These are phyloP conservation scores for Plasmodium ovale DNA, from an alignment of 169 alveolate genomes.

Conservation along the genomic window DNA sequence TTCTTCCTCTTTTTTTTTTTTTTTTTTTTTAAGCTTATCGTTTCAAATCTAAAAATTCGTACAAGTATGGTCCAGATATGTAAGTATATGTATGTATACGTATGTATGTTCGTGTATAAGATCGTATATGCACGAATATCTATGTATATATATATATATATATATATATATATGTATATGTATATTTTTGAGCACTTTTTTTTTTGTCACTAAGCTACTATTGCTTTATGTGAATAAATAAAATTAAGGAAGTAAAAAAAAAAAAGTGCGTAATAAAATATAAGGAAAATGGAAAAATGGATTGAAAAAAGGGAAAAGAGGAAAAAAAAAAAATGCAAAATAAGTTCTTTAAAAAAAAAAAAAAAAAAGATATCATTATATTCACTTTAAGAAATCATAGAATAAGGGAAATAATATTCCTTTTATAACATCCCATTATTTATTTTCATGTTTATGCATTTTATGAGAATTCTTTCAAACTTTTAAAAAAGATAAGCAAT, in stretches of 20 bases:
- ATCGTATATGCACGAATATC: neutral
- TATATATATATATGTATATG: constrained; percentile 4
- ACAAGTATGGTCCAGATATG: too few relatives aligned
- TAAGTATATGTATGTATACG: constrained; percentile 8
- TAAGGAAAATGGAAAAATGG: neutral
- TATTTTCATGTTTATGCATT: neutral
- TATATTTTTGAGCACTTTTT: constrained; percentile 35
- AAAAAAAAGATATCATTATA: neutral
- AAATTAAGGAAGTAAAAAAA: constrained; percentile 16
- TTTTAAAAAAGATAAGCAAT: too few relatives aligned
- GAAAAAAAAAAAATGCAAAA: neutral
- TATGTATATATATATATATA: constrained; percentile 1
- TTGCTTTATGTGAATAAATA: constrained; percentile 9
- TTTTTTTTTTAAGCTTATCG: neutral
- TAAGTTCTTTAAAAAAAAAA: neutral
- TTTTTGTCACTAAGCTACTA: constrained; percentile 24
- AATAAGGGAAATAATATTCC: neutral
- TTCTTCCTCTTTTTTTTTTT: neutral
- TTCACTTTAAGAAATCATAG: neutral
- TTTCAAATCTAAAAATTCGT: neutral
- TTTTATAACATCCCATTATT: neutral
- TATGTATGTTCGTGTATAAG: constrained; percentile 12
- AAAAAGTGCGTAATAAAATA: neutral
- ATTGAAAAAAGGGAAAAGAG: neutral
- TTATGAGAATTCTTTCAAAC: too few relatives aligned